Evolutionary conservation across 768 basidiomycete species (phyloP), one percentile per base, ranked within the genome.

Genomic region (Mycena crocata): DNA sequence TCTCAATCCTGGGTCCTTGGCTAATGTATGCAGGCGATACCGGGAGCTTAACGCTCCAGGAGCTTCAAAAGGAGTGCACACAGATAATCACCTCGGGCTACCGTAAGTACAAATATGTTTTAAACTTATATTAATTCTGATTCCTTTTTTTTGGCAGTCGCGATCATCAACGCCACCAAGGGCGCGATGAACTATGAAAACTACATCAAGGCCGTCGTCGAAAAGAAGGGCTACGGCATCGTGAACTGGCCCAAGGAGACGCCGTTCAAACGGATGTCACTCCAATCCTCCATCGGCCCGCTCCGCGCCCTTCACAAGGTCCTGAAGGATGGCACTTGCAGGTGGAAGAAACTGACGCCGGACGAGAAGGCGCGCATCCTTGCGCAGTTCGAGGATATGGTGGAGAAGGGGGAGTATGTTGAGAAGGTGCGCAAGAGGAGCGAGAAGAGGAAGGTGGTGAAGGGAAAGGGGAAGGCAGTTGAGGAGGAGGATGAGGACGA

Each of bases 161-260:
- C 19, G 0, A 44, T 67, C 17, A 37, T 55, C 1, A 23, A 37
- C 23, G 48, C 39, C 17, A 50, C 34, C 9, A 61, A 62, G 5
- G 48, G 54, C 2, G 35, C n/a, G 5, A 72, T 73, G 72, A 68
- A 68, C 45, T 72, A 70, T 44, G 57, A 37, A 1, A 66, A 58
- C 51, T 73, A 73, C 35, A 40, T 70, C 48, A 62, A 32, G 7
- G 13, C 59, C 1, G 60, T 73, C 31, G 52, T 73, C 12, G 28
- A 46, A 19, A 67, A 54, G 8, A 48, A 64, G 30, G 34, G 54
- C 19, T 68, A 71, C 9, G 57, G 50, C 35, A 50, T 73, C 31
- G 42, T 69, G 39, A 71, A 68, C 12, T 71, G 70, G 64, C 72
- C 71, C 5, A 34, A 46, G 9, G 51, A 26, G 23, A 51, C 69